Evolutionary conservation across 179 eudicot genomes (phyloP).

Genomic region (Gypsophila paniculata): DNA sequence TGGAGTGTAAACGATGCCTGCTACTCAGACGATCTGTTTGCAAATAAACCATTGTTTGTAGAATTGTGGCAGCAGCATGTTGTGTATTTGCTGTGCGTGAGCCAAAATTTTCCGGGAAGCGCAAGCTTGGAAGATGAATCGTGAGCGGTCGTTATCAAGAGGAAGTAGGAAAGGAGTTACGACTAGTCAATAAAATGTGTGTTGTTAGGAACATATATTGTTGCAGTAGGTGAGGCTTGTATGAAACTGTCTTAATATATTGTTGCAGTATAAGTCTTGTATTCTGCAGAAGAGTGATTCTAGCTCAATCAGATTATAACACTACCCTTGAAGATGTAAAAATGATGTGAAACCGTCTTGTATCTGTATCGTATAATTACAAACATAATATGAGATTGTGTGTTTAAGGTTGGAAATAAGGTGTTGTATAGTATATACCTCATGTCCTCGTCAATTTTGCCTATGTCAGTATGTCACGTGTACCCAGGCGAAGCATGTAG

Average conservation of each 20-base stretch:
- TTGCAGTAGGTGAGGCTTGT: conserved; percentile 19
- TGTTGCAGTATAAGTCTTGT: not conserved
- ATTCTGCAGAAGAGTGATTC: conserved; percentile 22
- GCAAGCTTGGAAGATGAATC: conserved; percentile 59
- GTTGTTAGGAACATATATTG: conserved; percentile 16
- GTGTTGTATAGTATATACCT: no score
- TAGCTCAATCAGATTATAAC: conserved; percentile 12
- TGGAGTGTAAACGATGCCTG: conserved; percentile 37
- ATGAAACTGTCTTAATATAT: not conserved
- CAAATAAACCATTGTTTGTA: conserved; percentile 22
- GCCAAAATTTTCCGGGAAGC: conserved; percentile 44
- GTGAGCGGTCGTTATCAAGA: conserved; percentile 26
- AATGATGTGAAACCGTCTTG: conserved; percentile 5
- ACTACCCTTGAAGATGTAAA: conserved; percentile 6
- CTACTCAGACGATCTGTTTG: conserved; percentile 13
- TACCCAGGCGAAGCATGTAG: no score
- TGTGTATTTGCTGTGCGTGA: conserved; percentile 30
- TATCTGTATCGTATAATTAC: conserved; percentile 24
- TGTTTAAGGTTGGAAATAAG: not conserved
- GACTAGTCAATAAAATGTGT: conserved; percentile 27
- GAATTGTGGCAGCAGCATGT: conserved; percentile 30
- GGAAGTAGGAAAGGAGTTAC: conserved; percentile 32
- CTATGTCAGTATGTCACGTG: no score
- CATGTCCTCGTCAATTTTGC: no score
- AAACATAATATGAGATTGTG: conserved; percentile 10